A percentile compares a stretch with the other conserved stretches of the same genome.
These are phyloP conservation scores for Phlegmacium glaucopus DNA, from an alignment of 768 basidiomycete species.

Conservation along the genomic window DNA sequence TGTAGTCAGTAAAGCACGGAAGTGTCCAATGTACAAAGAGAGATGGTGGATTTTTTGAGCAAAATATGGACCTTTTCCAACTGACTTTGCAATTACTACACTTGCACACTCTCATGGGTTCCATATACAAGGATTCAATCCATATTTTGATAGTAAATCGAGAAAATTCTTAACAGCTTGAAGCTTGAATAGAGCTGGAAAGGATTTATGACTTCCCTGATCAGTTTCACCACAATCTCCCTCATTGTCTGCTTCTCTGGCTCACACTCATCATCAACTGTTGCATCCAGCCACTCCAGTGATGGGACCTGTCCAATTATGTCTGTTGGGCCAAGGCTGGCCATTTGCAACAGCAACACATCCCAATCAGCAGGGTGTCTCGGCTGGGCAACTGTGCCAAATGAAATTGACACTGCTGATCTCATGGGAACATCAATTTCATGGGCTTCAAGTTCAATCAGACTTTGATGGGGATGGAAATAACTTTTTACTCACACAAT, in stretches of 20 bases:
- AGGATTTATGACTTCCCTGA: slow-evolving; percentile 11
- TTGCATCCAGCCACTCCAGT: background rate
- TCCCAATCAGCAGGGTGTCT: no score
- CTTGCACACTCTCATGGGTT: slow-evolving; percentile 8
- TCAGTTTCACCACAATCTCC: background rate
- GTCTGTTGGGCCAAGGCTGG: no score
- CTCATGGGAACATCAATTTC: no score
- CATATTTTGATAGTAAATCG: slow-evolving; percentile 6
- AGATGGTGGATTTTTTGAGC: slow-evolving; percentile 7
- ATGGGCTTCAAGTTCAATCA: no score
- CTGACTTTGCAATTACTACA: slow-evolving; percentile 1
- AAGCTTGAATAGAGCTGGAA: slow-evolving; percentile 8
- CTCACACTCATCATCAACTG: background rate
- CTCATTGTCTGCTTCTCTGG: background rate
- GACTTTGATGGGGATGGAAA: no score
- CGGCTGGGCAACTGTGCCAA: no score
- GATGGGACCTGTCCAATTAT: no score
- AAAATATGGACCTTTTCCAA: slow-evolving; percentile 14
- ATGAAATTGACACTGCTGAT: no score
- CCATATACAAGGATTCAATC: background rate
- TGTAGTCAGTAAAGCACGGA: slow-evolving; percentile 9
- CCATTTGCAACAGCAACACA: no score
- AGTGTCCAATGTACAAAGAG: slow-evolving; percentile 10
- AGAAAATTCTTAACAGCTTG: slow-evolving; percentile 11
- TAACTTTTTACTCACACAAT: no score